Evolutionary conservation across 345 rosid species (phyloP).

Genomic region (Tarenaya hassleriana): DNA sequence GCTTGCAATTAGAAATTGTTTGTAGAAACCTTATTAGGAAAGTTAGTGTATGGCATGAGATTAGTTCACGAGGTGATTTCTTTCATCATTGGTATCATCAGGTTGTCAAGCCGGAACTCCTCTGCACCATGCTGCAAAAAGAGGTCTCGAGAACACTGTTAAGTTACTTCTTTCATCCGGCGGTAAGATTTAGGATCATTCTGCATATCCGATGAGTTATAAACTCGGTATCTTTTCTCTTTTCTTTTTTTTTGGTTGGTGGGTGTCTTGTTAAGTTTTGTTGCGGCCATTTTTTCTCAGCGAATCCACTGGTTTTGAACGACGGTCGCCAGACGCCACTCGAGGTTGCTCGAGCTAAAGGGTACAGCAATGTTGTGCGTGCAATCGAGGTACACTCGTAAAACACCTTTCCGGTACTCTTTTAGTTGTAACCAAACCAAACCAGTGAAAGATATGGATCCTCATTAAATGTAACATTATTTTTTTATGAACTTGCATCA

Average conservation of each 20-base stretch:
- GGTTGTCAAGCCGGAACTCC: constrained; percentile 92
- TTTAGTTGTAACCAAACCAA: not conserved
- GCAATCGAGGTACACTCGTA: constrained; percentile 61
- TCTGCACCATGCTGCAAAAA: constrained; percentile 93
- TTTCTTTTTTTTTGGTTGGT: no score
- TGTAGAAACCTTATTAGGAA: constrained; percentile 5
- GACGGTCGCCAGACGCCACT: constrained; percentile 92
- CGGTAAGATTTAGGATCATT: constrained; percentile 37
- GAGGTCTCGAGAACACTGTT: constrained; percentile 73
- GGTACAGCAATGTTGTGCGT: constrained; percentile 62
- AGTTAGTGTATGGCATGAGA: not conserved
- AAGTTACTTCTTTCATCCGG: constrained; percentile 72
- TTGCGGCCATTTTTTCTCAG: constrained; percentile 35
- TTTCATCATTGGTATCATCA: constrained; percentile 22
- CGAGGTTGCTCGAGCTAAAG: constrained; percentile 86
- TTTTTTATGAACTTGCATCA: constrained; percentile 1
- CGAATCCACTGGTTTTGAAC: constrained; percentile 70
- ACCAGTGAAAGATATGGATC: constrained; percentile 3
- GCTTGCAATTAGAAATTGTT: not conserved
- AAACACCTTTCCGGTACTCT: not conserved
- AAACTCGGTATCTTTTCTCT: not conserved
- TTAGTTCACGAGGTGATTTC: not conserved
- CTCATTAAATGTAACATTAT: not conserved
- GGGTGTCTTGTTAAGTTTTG: constrained; percentile 5
- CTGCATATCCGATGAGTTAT: not conserved